Conservation (phyloP, 2,329 filamentous ascomycete species). For the Monilinia vaccinii-corymbosi region DNA sequence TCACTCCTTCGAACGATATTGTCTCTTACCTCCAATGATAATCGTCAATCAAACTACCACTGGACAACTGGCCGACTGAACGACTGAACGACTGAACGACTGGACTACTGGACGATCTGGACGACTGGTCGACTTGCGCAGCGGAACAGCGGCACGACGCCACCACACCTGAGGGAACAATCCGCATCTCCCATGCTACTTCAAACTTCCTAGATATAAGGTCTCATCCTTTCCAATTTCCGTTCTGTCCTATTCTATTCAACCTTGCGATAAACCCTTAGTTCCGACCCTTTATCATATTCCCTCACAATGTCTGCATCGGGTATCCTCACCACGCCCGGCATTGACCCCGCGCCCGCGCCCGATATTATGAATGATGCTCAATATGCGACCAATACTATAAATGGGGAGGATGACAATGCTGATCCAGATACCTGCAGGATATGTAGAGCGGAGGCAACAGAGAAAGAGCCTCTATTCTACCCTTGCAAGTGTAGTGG, state of each 20-base stretch:
- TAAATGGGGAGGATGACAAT: slow-evolving; percentile 24
- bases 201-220: neutral
- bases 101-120: too few relatives aligned
- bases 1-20: too few relatives aligned
- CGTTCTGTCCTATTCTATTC: neutral
- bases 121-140: too few relatives aligned
- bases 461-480: slow-evolving; percentile 76
- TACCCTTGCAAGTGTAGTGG: slow-evolving; percentile 98
- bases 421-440: slow-evolving; percentile 68
- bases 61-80: too few relatives aligned
- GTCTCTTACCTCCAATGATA: too few relatives aligned
- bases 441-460: slow-evolving; percentile 88
- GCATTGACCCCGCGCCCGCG: slow-evolving; percentile 18
- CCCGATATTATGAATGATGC: slow-evolving; percentile 51
- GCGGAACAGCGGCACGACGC: neutral
- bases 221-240: too few relatives aligned
- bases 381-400: slow-evolving; percentile 36
- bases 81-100: too few relatives aligned
- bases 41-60: too few relatives aligned
- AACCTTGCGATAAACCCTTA: neutral
- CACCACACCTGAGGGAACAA: neutral
- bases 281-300: neutral
- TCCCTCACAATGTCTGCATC: neutral
- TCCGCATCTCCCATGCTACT: neutral
- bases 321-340: neutral